A percentile compares a stretch with the other conserved stretches of the same genome.
Evolutionary conservation across 176 grass and related monocot genomes (phyloP).

Genomic region (Canna indica): DNA sequence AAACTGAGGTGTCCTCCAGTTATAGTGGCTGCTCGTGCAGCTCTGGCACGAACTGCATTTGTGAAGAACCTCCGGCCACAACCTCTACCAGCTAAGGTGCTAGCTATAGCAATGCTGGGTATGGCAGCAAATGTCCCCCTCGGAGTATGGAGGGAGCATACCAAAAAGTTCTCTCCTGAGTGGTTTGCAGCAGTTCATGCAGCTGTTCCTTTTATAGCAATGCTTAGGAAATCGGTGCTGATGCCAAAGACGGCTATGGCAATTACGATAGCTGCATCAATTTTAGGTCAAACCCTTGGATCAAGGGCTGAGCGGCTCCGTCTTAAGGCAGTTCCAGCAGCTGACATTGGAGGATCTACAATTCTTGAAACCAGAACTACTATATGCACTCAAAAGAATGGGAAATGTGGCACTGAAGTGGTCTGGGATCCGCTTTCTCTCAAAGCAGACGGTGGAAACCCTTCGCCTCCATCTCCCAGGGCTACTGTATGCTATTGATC

Average conservation of each 20-base stretch:
- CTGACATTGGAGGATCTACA: constrained; percentile 7
- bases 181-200: constrained; percentile 69
- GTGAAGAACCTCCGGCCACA: constrained; percentile 67
- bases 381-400: constrained; percentile 29
- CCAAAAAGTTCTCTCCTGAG: constrained; percentile 56
- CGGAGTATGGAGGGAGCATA: constrained; percentile 79
- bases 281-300: constrained; percentile 70
- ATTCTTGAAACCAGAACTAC: background rate
- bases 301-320: constrained; percentile 81
- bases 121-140: constrained; percentile 77
- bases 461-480: background rate
- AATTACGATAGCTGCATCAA: constrained; percentile 64
- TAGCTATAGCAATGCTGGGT: constrained; percentile 70
- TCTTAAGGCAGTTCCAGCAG: constrained; percentile 34
- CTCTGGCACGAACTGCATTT: constrained; percentile 41
- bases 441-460: constrained; percentile 4
- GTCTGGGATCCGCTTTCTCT: constrained; percentile 47
- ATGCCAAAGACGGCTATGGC: constrained; percentile 76
- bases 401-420: constrained; percentile 19
- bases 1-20: constrained; percentile 63
- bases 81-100: constrained; percentile 48
- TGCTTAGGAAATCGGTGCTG: constrained; percentile 82
- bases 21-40: constrained; percentile 55
- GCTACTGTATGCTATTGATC: constrained; percentile 12
- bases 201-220: constrained; percentile 68